Percentiles rank a stretch among this genome's conserved stretches.
Conservation (phyloP, 257 asterid species). For the Solanum appendiculatum region DNA sequence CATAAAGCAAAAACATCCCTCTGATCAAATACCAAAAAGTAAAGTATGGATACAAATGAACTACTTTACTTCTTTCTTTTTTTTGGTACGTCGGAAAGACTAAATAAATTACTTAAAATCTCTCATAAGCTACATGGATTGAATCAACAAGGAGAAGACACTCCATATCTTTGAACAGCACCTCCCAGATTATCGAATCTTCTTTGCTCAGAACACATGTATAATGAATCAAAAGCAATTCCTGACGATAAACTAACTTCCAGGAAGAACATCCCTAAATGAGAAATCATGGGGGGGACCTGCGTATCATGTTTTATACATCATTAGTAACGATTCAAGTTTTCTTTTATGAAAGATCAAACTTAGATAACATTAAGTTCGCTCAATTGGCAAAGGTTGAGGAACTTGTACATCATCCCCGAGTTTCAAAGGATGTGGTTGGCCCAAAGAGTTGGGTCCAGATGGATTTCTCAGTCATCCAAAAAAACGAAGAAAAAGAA, state of each 20-base stretch:
- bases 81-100: not conserved
- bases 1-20: not conserved
- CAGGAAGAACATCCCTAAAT: slow-evolving; percentile 52
- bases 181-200: not conserved
- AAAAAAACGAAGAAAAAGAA: not conserved
- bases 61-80: not conserved
- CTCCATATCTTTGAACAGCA: not conserved
- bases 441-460: not conserved
- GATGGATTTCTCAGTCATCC: not conserved
- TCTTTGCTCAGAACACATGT: not conserved
- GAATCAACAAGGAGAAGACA: not conserved
- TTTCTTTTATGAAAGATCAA: not conserved
- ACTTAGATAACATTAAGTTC: not conserved
- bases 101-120: not conserved
- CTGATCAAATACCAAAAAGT: not conserved
- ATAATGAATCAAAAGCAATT: not conserved
- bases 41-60: not conserved
- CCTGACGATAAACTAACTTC: slow-evolving; percentile 17
- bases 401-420: not conserved
- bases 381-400: not conserved
- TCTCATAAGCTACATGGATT: not conserved
- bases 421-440: not conserved
- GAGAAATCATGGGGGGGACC: slow-evolving; percentile 85
- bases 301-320: slow-evolving; percentile 9
- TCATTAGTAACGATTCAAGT: not conserved